A percentile compares a stretch with the other conserved stretches of the same genome.
phyloP scores from a whole-genome alignment of 225 moss, liverwort and hornwort genomes.

The Antitrichia curtipendula region DNA sequence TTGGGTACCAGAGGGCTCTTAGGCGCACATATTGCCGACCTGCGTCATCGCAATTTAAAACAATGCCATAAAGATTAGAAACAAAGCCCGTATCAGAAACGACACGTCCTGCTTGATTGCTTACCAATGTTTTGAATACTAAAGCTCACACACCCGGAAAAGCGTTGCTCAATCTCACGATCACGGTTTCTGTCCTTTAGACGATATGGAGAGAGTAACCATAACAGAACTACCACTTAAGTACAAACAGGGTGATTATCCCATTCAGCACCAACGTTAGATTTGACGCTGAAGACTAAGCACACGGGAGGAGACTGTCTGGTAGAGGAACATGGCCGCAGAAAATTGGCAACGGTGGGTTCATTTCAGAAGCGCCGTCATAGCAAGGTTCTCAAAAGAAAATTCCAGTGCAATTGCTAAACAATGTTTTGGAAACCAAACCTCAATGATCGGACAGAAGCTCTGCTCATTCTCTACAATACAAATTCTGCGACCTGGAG shows the following conservation, averaged over 20 bases:
- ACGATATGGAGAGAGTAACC: not conserved
- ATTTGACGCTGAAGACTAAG: not conserved
- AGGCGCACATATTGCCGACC: constrained; percentile 54
- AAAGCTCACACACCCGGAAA: not conserved
- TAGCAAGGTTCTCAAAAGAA: not conserved
- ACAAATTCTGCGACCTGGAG: not conserved
- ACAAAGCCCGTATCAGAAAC: not conserved
- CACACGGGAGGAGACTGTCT: not conserved
- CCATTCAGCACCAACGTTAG: not conserved
- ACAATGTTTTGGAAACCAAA: not conserved
- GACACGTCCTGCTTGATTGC: not conserved
- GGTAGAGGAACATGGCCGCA: not conserved
- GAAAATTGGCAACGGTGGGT: not conserved
- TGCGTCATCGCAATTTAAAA: not conserved
- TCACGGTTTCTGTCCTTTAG: not conserved
- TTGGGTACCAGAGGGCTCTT: constrained; percentile 33
- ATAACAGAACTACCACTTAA: not conserved
- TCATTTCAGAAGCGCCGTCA: not conserved
- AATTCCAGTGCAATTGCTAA: not conserved
- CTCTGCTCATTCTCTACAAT: not conserved
- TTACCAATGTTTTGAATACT: not conserved
- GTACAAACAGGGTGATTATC: not conserved
- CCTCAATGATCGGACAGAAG: not conserved
- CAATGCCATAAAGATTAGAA: not conserved
- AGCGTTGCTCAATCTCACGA: not conserved